Conservation (phyloP, 2,329 filamentous ascomycete genomes). For the Exserohilum turcica region DNA sequence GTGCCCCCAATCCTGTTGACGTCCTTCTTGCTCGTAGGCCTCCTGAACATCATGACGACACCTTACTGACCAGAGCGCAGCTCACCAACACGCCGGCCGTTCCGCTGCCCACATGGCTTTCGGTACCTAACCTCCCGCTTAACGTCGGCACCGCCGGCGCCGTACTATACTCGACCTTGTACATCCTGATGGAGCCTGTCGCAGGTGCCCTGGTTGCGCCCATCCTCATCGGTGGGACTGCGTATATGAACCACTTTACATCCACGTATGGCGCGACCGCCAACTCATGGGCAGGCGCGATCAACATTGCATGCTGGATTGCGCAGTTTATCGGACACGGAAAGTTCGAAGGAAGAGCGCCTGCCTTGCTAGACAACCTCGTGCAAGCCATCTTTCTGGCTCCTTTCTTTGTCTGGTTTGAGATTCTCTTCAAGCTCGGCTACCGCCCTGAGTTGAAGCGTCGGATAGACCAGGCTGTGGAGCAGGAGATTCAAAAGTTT, state of each 20-base stretch:
- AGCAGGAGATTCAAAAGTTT: conserved; percentile 76
- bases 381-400: conserved; percentile 91
- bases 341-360: conserved; percentile 83
- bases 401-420: conserved; percentile 96
- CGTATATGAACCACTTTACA: conserved; percentile 75
- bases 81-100: conserved; percentile 62
- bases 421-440: conserved; percentile 85
- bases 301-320: conserved; percentile 80
- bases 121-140: conserved; percentile 62
- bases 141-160: conserved; percentile 64
- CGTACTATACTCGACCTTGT: conserved; percentile 74
- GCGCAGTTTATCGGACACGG: conserved; percentile 92
- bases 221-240: conserved; percentile 75
- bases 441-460: conserved; percentile 87
- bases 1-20: conserved; percentile 77
- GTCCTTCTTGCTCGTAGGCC: conserved; percentile 70
- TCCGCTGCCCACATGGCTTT: conserved; percentile 59
- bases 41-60: background rate
- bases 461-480: conserved; percentile 76
- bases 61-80: conserved; percentile 45
- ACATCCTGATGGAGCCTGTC: conserved; percentile 91
- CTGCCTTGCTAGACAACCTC: conserved; percentile 87
- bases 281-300: conserved; percentile 68
- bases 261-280: conserved; percentile 64
- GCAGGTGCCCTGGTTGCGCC: conserved; percentile 79